Conservation (phyloP, 306 rosid genomes). For the Crataegus laevigata region DNA sequence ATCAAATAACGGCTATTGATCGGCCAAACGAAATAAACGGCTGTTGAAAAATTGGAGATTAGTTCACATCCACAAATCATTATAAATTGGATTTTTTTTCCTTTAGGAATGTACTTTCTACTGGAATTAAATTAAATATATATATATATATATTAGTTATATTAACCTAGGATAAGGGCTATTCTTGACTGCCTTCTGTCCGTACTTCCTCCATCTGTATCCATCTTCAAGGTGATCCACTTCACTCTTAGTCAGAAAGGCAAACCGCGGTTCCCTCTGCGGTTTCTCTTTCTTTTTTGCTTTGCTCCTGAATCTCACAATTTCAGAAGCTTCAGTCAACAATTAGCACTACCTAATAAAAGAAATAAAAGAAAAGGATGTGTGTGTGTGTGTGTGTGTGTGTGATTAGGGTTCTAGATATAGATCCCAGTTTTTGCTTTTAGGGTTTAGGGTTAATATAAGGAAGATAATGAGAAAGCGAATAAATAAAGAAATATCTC, state of each 20-base stretch:
- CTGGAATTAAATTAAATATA: neutral
- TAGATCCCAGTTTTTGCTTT: neutral
- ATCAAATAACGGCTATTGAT: neutral
- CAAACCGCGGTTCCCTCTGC: conserved; percentile 64
- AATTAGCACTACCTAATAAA: neutral
- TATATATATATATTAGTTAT: neutral
- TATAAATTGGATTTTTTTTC: neutral
- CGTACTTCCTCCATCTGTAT: conserved; percentile 92
- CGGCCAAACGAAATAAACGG: neutral
- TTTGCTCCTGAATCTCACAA: conserved; percentile 41
- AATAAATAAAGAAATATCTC: neutral
- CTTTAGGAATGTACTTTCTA: neutral
- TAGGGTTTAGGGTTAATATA: neutral
- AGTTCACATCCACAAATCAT: neutral
- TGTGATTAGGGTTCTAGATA: neutral
- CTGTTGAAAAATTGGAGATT: neutral
- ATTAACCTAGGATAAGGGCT: conserved; percentile 85
- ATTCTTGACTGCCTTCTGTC: conserved; percentile 92
- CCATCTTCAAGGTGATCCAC: conserved; percentile 94
- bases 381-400: neutral
- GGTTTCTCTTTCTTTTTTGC: conserved; percentile 75
- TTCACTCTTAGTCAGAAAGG: conserved; percentile 89
- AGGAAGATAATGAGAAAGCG: neutral
- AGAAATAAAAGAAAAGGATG: neutral
- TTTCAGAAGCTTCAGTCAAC: neutral